Evolutionary conservation across 2,329 filamentous ascomycete species (phyloP).

Genomic region (Chalaropsis ovoidea): DNA sequence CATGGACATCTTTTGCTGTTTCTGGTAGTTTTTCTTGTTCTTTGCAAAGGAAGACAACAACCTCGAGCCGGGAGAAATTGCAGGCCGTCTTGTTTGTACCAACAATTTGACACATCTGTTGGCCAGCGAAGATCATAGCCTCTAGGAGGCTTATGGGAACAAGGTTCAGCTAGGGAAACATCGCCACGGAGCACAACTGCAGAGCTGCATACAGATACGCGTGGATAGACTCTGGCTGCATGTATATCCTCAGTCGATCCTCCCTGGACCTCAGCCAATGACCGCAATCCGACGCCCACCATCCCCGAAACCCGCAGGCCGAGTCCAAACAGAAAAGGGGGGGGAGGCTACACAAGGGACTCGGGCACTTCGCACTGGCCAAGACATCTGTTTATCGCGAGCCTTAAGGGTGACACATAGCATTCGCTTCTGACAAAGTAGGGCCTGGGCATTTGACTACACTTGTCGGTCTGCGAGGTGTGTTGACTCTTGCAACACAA

Average conservation of each 20-base stretch:
- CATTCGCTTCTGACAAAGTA: no score
- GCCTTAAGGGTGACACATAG: no score
- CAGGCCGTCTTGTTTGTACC: neutral
- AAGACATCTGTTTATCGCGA: no score
- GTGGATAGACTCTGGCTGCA: neutral
- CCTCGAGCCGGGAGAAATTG: neutral
- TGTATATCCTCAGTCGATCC: neutral
- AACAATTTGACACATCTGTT: neutral
- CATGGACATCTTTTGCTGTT: neutral
- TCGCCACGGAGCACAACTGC: neutral
- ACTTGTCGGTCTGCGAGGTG: no score
- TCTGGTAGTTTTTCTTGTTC: neutral
- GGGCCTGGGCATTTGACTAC: no score
- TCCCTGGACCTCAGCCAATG: neutral
- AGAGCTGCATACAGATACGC: neutral
- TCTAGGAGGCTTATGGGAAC: neutral
- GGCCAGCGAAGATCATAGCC: neutral
- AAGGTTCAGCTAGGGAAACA: neutral
- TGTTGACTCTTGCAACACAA: no score
- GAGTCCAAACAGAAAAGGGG: neutral
- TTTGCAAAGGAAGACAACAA: neutral
- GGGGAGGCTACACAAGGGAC: neutral
- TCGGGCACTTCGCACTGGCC: neutral
- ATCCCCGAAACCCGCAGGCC: neutral
- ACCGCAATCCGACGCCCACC: neutral